Conservation (phyloP, 2,329 filamentous ascomycete genomes). For the Pezicula radicicola region DNA sequence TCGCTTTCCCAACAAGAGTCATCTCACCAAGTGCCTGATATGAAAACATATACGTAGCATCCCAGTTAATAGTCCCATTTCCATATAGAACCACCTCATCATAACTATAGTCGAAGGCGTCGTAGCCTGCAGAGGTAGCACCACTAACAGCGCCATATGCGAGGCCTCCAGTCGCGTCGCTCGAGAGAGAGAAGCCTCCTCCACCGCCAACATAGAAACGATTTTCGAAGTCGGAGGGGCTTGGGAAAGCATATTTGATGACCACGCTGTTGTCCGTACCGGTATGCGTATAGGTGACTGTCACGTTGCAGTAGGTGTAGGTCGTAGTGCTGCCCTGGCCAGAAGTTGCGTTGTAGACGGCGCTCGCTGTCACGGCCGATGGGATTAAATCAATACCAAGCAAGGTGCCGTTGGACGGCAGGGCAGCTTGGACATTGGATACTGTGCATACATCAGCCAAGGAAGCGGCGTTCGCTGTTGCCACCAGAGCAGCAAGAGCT, state of each 20-base stretch:
- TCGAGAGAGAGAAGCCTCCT: constrained; percentile 38
- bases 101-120: constrained; percentile 34
- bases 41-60: constrained; percentile 45
- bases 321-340: constrained; percentile 24
- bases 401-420: constrained; percentile 39
- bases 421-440: constrained; percentile 36
- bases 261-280: constrained; percentile 28
- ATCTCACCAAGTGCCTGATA: constrained; percentile 51
- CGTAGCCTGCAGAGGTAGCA: constrained; percentile 41
- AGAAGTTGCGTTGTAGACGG: constrained; percentile 36
- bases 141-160: constrained; percentile 38
- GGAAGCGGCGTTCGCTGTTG: no score
- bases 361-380: constrained; percentile 36
- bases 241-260: constrained; percentile 32
- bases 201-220: constrained; percentile 43
- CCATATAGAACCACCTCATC: constrained; percentile 37
- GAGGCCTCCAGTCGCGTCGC: constrained; percentile 36
- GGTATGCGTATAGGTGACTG: constrained; percentile 24
- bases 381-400: constrained; percentile 38
- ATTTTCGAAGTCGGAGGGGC: constrained; percentile 36
- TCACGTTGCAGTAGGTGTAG: constrained; percentile 28
- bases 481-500: no score
- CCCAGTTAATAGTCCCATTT: constrained; percentile 51
- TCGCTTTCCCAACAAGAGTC: constrained; percentile 41
- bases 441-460: constrained; percentile 39